Evolutionary conservation across 495 filamentous ascomycete species (phyloP), one percentile per base, ranked within the genome.

Genomic region (Tuber aestivum): DNA sequence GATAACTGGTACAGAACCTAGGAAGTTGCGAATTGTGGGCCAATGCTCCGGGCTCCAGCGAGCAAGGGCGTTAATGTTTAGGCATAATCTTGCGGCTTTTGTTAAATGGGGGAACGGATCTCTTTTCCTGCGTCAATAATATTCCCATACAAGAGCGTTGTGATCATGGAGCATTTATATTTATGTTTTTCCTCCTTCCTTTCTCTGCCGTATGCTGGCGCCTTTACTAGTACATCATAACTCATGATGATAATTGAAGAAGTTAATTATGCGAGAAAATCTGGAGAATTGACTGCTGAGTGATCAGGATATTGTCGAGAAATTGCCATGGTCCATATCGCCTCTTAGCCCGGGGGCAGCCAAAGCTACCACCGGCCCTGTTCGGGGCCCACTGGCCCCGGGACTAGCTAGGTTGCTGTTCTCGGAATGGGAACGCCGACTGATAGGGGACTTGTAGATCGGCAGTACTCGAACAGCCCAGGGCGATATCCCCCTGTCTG

Each of bases 1-100:
- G 87, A 87, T 18, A 90, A 92, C 81, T 96, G 93, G 93, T 96
- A 92, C 82, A 87, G 89, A 56, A 72, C 41, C 10, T 79, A 73
- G 68, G 27, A 16, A 37, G 18, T 41, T 50, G 61, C 8, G 5
- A 6, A 45, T 48, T 14, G 27, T 21, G 23, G 42, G 32, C 5
- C 35, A 65, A 65, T 9, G 2, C 14, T 23, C 45, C 6, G 9
- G 45, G 7, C 27, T 35, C 56, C 3, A 18, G 56, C 32, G 27
- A 40, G 12, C 40, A 42, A 27, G 38, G 27, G n/a, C 35, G 3
- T 44, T 27, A 69, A 73, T 79, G 69, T 12, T 76, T 44, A 79
- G 79, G 65, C 72, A n/a, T 79, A 78, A 79, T 79, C 32, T 18
- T 27, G 56, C 35, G 56, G 56, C 56, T 35, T 35, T 65, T 35